Percentiles rank a stretch among this genome's conserved stretches.
These are phyloP conservation scores for Cryptococcus sp. DNA, from an alignment of 1,284 basidiomycete species.

Conservation along the genomic window DNA sequence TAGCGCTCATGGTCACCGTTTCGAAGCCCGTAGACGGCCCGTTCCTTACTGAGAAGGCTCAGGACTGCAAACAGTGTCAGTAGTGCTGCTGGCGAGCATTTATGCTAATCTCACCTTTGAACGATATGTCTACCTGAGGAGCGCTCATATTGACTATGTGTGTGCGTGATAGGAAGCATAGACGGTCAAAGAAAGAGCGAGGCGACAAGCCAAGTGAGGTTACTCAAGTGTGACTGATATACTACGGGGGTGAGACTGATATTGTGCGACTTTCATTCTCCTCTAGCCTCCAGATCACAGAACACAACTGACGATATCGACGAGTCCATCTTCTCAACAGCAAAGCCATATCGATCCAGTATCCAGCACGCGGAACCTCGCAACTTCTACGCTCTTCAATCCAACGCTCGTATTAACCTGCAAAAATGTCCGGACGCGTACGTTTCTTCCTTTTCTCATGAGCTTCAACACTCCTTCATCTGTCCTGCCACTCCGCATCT, in stretches of 20 bases:
- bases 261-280: too few relatives aligned
- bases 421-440: not conserved
- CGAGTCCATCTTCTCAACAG: too few relatives aligned
- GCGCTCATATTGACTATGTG: not conserved
- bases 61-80: constrained; percentile 56
- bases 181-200: too few relatives aligned
- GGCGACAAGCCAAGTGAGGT: too few relatives aligned
- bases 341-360: too few relatives aligned
- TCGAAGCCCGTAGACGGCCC: constrained; percentile 83
- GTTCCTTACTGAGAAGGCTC: constrained; percentile 79
- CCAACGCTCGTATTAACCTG: not conserved
- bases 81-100: too few relatives aligned
- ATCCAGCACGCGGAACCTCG: not conserved
- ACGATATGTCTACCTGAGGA: constrained; percentile 28
- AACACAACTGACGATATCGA: too few relatives aligned
- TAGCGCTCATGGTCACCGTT: constrained; percentile 84
- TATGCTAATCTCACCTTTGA: constrained; percentile 30
- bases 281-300: too few relatives aligned
- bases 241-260: too few relatives aligned
- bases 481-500: not conserved
- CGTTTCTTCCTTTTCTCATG: not conserved
- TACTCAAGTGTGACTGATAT: too few relatives aligned
- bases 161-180: not conserved
- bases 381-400: not conserved
- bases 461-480: not conserved